Percentiles rank a stretch among this genome's conserved stretches.
Conservation (phyloP, 2,329 filamentous ascomycete genomes). For the Exophiala phaeomuriformis region DNA sequence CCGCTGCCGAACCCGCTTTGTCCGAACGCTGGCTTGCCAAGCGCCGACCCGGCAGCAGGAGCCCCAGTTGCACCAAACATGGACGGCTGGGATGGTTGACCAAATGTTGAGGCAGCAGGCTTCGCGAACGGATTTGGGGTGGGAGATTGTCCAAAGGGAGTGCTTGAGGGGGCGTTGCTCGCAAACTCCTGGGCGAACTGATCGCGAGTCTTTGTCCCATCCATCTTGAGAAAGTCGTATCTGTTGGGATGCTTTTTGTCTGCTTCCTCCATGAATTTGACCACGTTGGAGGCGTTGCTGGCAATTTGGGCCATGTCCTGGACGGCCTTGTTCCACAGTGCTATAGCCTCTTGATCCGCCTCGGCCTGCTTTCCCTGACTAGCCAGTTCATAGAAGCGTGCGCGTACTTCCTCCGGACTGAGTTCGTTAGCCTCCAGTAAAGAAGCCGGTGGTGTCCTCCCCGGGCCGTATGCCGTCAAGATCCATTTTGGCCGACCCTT, state of each 20-base stretch:
- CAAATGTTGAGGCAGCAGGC: constrained; percentile 33
- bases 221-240: constrained; percentile 51
- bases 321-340: constrained; percentile 56
- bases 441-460: constrained; percentile 67
- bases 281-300: constrained; percentile 62
- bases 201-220: constrained; percentile 23
- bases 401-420: constrained; percentile 78
- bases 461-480: constrained; percentile 77
- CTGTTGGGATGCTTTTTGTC: constrained; percentile 70
- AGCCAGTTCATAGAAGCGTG: constrained; percentile 60
- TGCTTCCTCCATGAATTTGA: constrained; percentile 59
- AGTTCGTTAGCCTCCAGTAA: constrained; percentile 83
- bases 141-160: constrained; percentile 13
- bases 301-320: constrained; percentile 66
- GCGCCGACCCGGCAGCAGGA: constrained; percentile 2
- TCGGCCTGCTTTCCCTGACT: constrained; percentile 48
- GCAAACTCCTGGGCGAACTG: constrained; percentile 32
- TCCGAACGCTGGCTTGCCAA: constrained; percentile 40
- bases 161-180: constrained; percentile 8
- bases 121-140: constrained; percentile 27
- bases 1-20: constrained; percentile 17
- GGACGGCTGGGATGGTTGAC: constrained; percentile 31
- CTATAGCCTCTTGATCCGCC: constrained; percentile 46
- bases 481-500: constrained; percentile 74
- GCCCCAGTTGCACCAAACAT: constrained; percentile 30